phyloP scores from a whole-genome alignment of 305 asterid genomes.

The Fraxinus latifolia region DNA sequence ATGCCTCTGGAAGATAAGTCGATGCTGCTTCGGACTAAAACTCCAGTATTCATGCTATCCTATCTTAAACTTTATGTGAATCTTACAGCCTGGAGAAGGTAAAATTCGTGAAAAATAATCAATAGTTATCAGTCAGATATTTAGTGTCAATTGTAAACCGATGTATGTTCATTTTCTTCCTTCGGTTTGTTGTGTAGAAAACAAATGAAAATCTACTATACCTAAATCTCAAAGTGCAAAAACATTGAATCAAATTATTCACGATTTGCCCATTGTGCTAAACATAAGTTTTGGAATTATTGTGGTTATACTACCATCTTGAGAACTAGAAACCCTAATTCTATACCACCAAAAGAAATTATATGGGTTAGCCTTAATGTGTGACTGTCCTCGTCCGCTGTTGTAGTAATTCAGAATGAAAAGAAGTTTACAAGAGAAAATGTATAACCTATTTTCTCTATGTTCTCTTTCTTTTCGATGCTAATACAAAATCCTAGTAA shows the following conservation, averaged over 20 bases:
- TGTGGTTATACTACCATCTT: background rate
- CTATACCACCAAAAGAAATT: background rate
- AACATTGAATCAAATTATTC: background rate
- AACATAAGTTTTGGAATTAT: background rate
- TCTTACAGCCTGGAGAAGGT: background rate
- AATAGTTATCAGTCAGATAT: background rate
- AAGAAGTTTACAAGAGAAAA: background rate
- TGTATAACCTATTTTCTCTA: background rate
- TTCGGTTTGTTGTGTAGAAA: background rate
- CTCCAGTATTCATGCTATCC: background rate
- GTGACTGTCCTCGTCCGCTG: background rate
- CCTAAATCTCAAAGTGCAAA: background rate
- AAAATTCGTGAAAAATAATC: background rate
- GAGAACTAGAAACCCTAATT: background rate
- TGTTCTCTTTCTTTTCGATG: background rate
- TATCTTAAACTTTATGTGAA: background rate
- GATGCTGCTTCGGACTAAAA: background rate
- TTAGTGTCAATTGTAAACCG: background rate
- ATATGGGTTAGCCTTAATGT: too few relatives aligned
- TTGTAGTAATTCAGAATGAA: background rate
- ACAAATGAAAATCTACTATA: background rate
- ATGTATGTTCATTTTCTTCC: background rate
- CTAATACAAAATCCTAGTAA: too few relatives aligned
- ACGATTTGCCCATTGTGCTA: background rate
- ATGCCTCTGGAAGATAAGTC: slow-evolving; percentile 1